Evolutionary conservation across 164 flowering plant species (phyloP), one percentile per base, ranked within the genome.

Genomic region (Piper longum): DNA sequence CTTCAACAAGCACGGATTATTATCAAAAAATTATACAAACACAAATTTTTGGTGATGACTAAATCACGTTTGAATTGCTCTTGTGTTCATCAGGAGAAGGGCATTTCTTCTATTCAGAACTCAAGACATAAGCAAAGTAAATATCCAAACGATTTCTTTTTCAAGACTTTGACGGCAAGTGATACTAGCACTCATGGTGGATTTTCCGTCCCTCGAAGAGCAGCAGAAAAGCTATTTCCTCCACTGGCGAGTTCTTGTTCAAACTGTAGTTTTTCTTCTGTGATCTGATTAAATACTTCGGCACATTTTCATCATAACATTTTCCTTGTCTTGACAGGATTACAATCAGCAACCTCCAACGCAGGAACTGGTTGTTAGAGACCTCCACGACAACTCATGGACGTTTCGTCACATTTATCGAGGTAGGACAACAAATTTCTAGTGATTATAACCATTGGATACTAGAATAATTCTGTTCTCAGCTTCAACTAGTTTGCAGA

Each of bases 181-280:
- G 99, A 95, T 65, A 95, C 99, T 42, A 95, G 99, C 72, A 95
- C 99, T 0, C 99, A 95, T 72, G 99, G 99, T 62, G 99, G 99
- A 57, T 95, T 95, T 76, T 95, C 99, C 9, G 98, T 95, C 56
- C 99, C 99, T 44, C 89, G 99, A 7, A 79, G 99, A 66, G 99
- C 99, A 44, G 99, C 99, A 36, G 99, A 95, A 67, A 95, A 95
- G 79, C 88, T 95, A 55, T 95, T 95, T 62, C 99, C 99, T 18
- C 76, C 84, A 55, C 68, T 95, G 83, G 99, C 91, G 65, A 70
- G 82, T 44, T 64, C 57, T 14, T 60, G 36, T 48, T 48, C 3
- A 48, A 48, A 8, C 52, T 48, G 52, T 48, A 44, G 41, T 14
- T 19, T 36, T 18, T 26, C 36, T 16, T 16, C 19, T 63, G 43